Evolutionary conservation across 2,329 filamentous ascomycete genomes (phyloP), one percentile per base, ranked within the genome.

Genomic region (Colletotrichum paranaense): DNA sequence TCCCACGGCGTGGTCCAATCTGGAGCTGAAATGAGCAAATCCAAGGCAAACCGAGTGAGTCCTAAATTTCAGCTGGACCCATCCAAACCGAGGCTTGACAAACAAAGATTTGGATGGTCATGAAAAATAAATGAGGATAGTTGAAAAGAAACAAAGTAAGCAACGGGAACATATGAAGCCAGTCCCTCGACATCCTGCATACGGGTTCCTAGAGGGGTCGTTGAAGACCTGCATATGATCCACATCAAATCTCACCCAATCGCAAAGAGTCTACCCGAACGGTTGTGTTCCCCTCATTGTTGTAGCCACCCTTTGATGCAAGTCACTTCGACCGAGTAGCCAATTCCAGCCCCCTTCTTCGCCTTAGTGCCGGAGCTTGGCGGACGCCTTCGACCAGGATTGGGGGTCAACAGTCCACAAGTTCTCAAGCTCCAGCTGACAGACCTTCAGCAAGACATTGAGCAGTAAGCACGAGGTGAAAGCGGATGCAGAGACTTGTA

Each of bases 191-290:
- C 19, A 28, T 35, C 59, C 24, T 38, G 32, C 62, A 42, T 65
- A 19, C 4, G 22, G 28, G 16, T 57, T 52, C 46, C 53, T 26
- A 16, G 32, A 59, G 38, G 19, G 67, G 57, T 30, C 35, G 60
- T 32, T 57, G 12, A 32, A 66, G 35, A 52, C 60, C 24, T 68
- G 67, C 71, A 62, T 49, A 59, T 55, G 67, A 57, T 73, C 71
- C 67, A 71, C 71, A 49, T 16, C 22, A 28, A 57, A 32, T 60
- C 60, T 52, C 71, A n/a, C 38, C 69, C 71, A 73, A 73, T 73
- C 19, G 60, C 67, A 24, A 57, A 57, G 11, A 35, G 49, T n/a
- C 46, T 57, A 38, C 12, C 32, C 19, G 28, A 30, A 38, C 28
- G 11, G 22, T 35, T 55, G 58, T 46, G 28, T 22, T 65, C 32